A percentile compares a stretch with the other conserved stretches of the same genome.
phyloP scores from a whole-genome alignment of 139 green algal species.

The Coccomyxa sp. region DNA sequence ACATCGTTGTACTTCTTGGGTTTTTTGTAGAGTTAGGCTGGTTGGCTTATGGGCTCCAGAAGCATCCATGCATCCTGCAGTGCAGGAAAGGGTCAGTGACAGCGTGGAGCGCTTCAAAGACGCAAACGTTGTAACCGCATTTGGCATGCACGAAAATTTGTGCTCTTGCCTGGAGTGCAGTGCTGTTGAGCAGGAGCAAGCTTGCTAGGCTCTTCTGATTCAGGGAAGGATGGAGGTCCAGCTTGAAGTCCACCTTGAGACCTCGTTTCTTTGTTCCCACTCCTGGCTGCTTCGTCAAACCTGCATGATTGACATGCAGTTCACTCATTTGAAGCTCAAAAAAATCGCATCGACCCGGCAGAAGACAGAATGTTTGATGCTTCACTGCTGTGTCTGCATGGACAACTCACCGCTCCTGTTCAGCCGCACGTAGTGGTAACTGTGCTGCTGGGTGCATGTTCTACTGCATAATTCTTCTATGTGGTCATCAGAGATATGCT shows the following conservation, averaged over 20 bases:
- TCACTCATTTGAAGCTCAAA: background rate
- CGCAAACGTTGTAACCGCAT: background rate
- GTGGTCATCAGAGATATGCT: too few species aligned
- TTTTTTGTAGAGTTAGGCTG: background rate
- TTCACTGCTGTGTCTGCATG: slow-evolving; percentile 11
- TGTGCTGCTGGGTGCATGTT: too few species aligned
- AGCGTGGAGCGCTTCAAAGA: background rate
- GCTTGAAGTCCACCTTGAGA: slow-evolving; percentile 27
- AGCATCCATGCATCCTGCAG: slow-evolving; percentile 34
- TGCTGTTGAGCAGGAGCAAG: slow-evolving; percentile 8
- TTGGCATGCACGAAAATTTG: background rate
- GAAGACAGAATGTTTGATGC: background rate
- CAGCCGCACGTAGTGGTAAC: background rate
- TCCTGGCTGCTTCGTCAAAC: background rate
- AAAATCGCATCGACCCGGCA: background rate
- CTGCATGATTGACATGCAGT: background rate
- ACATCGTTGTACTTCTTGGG: background rate
- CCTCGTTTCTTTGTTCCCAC: background rate
- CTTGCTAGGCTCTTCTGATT: background rate
- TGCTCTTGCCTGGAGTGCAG: slow-evolving; percentile 1
- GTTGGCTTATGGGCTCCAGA: slow-evolving; percentile 5
- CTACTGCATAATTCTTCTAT: too few species aligned
- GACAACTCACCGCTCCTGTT: slow-evolving; percentile 8
- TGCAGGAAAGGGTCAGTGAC: background rate
- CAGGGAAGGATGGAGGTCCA: slow-evolving; percentile 26